These are phyloP conservation scores for Botrytis elliptica DNA, from an alignment of 2,329 filamentous ascomycete species.

Conservation along the genomic window DNA sequence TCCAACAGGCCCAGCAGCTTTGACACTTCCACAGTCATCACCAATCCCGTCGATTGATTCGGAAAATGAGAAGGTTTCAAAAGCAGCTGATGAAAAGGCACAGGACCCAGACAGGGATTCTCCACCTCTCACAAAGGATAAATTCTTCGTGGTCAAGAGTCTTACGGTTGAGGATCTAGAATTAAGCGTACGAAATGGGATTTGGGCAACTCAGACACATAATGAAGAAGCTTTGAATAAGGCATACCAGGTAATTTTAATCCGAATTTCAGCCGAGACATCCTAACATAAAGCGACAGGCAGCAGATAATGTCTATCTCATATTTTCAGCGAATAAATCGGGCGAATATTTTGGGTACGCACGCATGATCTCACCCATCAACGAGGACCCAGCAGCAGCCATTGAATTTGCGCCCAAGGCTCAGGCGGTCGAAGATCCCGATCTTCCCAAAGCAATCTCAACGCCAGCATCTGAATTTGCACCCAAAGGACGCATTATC, in stretches of 20 bases:
- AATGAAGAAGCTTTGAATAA: constrained; percentile 83
- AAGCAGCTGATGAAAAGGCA: constrained; percentile 21
- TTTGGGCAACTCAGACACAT: constrained; percentile 93
- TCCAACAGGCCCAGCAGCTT: constrained; percentile 37
- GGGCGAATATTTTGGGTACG: constrained; percentile 94
- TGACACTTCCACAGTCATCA: constrained; percentile 30
- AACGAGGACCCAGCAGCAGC: constrained; percentile 70
- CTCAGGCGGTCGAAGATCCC: constrained; percentile 55
- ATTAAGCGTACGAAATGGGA: constrained; percentile 78
- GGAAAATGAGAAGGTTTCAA: constrained; percentile 39
- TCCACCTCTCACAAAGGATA: constrained; percentile 52
- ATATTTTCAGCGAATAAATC: constrained; percentile 98
- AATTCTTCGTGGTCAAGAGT: constrained; percentile 92
- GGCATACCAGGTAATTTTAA: constrained; percentile 68
- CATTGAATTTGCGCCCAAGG: constrained; percentile 66
- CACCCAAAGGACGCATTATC: constrained; percentile 82
- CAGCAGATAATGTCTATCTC: constrained; percentile 79
- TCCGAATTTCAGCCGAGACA: constrained; percentile 19
- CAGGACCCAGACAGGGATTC: constrained; percentile 18
- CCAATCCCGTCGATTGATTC: constrained; percentile 31
- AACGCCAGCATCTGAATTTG: constrained; percentile 73
- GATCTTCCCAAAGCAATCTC: constrained; percentile 77
- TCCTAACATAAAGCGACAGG: constrained; percentile 47
- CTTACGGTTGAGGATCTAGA: constrained; percentile 88
- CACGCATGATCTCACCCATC: constrained; percentile 83